phyloP scores from a whole-genome alignment of 1,284 basidiomycete genomes.

The Cutaneotrichosporon sp. region DNA sequence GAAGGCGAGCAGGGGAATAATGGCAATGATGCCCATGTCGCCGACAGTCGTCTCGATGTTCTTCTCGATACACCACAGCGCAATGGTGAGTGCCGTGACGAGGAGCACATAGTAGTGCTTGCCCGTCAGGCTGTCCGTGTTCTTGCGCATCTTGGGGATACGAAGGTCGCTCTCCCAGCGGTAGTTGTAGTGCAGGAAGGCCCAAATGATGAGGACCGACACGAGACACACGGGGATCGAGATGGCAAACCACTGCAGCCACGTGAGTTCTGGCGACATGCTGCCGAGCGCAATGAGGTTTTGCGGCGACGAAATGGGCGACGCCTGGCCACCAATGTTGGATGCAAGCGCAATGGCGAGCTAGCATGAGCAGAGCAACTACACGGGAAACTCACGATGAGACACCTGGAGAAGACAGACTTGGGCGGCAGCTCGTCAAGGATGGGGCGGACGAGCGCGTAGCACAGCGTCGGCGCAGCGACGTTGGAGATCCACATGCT shows the following conservation, averaged over 20 bases:
- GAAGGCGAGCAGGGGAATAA: constrained; percentile 88
- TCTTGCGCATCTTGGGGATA: constrained; percentile 75
- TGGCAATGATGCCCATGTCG: constrained; percentile 96
- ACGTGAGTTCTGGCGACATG: constrained; percentile 84
- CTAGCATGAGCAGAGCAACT: constrained; percentile 46
- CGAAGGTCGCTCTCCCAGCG: constrained; percentile 74
- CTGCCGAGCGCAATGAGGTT: constrained; percentile 86
- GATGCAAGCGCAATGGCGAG: constrained; percentile 94
- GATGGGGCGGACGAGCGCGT: constrained; percentile 97
- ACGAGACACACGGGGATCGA: constrained; percentile 82
- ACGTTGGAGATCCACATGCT: constrained; percentile 99
- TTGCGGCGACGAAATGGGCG: constrained; percentile 88
- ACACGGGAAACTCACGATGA: constrained; percentile 66
- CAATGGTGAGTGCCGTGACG: constrained; percentile 82
- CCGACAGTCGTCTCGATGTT: constrained; percentile 72
- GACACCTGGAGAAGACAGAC: constrained; percentile 79
- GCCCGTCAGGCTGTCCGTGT: constrained; percentile 68
- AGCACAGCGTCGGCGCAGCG: constrained; percentile 94
- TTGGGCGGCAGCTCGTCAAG: constrained; percentile 83
- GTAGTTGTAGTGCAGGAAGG: constrained; percentile 79
- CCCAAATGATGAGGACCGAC: constrained; percentile 86
- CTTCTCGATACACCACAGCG: constrained; percentile 85
- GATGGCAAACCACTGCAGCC: constrained; percentile 92
- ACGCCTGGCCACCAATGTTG: constrained; percentile 96
- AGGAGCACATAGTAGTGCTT: constrained; percentile 89